Evolutionary conservation across 1,284 basidiomycete genomes (phyloP).

Genomic region (Cryptococcus sp.): DNA sequence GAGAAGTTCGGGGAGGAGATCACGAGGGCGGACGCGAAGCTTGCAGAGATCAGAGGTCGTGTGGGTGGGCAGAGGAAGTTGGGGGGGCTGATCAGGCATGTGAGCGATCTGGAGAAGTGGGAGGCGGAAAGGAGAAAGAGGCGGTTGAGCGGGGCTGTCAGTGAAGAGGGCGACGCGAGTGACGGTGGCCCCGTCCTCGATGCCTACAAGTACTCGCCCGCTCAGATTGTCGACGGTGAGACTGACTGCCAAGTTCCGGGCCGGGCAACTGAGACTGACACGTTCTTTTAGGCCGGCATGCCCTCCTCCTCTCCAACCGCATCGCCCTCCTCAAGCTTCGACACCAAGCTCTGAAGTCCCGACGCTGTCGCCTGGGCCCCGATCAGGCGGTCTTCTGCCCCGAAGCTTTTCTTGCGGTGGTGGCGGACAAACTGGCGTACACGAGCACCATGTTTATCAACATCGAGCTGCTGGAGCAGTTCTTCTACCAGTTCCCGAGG

Average conservation of each 20-base stretch:
- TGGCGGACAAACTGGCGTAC: conserved; percentile 94
- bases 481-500: conserved; percentile 98
- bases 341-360: conserved; percentile 75
- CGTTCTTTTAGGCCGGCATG: conserved; percentile 70
- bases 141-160: conserved; percentile 45
- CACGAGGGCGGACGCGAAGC: conserved; percentile 75
- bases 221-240: conserved; percentile 82
- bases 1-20: conserved; percentile 81
- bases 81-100: conserved; percentile 73
- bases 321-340: conserved; percentile 79
- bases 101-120: conserved; percentile 75
- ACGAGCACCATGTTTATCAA: conserved; percentile 98
- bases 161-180: conserved; percentile 34
- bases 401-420: conserved; percentile 92
- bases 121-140: conserved; percentile 62
- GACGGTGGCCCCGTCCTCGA: conserved; percentile 55
- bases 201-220: conserved; percentile 85
- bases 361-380: conserved; percentile 81
- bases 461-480: conserved; percentile 93
- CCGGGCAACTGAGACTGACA: neutral
- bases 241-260: conserved; percentile 10
- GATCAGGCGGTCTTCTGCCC: conserved; percentile 87
- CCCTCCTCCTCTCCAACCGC: conserved; percentile 79
- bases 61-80: conserved; percentile 82
- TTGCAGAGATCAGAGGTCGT: conserved; percentile 77